phyloP scores from a whole-genome alignment of 2,329 filamentous ascomycete species.

The Zymoseptoria passerinii region DNA sequence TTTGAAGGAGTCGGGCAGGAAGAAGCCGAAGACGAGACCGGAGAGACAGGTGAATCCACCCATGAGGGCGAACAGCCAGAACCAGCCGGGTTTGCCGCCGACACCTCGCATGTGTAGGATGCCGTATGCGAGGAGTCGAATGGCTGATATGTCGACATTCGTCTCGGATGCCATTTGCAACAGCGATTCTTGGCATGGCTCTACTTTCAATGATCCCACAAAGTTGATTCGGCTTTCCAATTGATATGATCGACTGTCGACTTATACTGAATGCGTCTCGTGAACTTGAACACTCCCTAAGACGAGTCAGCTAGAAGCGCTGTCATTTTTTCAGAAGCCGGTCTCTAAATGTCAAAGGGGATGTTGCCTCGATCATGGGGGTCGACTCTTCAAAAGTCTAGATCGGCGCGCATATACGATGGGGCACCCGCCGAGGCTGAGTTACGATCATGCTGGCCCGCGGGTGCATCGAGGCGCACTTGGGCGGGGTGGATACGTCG shows the following conservation, averaged over 20 bases:
- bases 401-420: too few relatives aligned
- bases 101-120: slow-evolving; percentile 27
- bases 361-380: too few relatives aligned
- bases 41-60: slow-evolving; percentile 29
- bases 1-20: slow-evolving; percentile 27
- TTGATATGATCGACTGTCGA: neutral
- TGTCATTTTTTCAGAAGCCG: neutral
- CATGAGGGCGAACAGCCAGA: slow-evolving; percentile 26
- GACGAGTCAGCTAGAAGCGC: too few relatives aligned
- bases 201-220: neutral
- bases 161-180: neutral
- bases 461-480: too few relatives aligned
- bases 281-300: neutral
- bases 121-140: slow-evolving; percentile 34
- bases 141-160: neutral
- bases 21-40: slow-evolving; percentile 28
- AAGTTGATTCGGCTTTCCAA: neutral
- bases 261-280: neutral
- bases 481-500: too few relatives aligned
- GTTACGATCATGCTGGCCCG: too few relatives aligned
- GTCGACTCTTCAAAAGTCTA: too few relatives aligned
- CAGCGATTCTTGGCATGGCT: neutral
- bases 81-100: slow-evolving; percentile 17
- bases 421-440: too few relatives aligned
- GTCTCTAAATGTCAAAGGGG: too few relatives aligned